Evolutionary conservation across 2,329 filamentous ascomycete genomes (phyloP).

Genomic region (Aspergillus eucalypticola): DNA sequence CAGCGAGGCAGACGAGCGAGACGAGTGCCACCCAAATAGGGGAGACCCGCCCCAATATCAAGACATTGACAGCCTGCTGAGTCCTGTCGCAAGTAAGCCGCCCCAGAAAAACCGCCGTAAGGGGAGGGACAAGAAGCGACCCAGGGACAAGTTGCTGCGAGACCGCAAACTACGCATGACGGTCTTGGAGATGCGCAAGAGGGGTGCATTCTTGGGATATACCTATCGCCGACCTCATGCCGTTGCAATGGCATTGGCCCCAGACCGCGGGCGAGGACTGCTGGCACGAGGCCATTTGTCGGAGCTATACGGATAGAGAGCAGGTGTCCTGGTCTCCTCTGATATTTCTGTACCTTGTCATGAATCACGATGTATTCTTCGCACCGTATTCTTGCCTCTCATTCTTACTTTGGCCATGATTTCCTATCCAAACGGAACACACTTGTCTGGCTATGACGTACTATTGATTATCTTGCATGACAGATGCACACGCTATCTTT

Average conservation of each 20-base stretch:
- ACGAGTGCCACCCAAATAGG: background rate
- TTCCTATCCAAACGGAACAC: background rate
- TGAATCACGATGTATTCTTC: slow-evolving; percentile 7
- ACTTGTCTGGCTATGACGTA: background rate
- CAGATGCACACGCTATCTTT: background rate
- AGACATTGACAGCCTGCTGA: slow-evolving; percentile 26
- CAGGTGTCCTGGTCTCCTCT: background rate
- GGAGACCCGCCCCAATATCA: slow-evolving; percentile 2
- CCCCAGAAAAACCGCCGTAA: slow-evolving; percentile 35
- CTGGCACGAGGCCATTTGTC: slow-evolving; percentile 25
- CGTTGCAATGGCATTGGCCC: slow-evolving; percentile 35
- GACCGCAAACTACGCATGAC: slow-evolving; percentile 66
- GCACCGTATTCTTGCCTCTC: slow-evolving; percentile 14
- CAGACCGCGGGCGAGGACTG: slow-evolving; percentile 34
- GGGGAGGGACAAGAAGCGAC: slow-evolving; percentile 70
- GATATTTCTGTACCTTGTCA: background rate
- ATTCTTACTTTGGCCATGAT: background rate
- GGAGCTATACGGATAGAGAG: slow-evolving; percentile 26
- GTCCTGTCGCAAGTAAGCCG: slow-evolving; percentile 43
- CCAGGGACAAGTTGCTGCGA: slow-evolving; percentile 80
- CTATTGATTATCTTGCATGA: background rate
- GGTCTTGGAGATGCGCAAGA: slow-evolving; percentile 79
- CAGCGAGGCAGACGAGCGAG: slow-evolving; percentile 6
- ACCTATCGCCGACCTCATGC: slow-evolving; percentile 64
- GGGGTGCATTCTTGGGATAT: slow-evolving; percentile 84